phyloP scores from a whole-genome alignment of 1,284 basidiomycete species.

The Trichosporon ovoides region DNA sequence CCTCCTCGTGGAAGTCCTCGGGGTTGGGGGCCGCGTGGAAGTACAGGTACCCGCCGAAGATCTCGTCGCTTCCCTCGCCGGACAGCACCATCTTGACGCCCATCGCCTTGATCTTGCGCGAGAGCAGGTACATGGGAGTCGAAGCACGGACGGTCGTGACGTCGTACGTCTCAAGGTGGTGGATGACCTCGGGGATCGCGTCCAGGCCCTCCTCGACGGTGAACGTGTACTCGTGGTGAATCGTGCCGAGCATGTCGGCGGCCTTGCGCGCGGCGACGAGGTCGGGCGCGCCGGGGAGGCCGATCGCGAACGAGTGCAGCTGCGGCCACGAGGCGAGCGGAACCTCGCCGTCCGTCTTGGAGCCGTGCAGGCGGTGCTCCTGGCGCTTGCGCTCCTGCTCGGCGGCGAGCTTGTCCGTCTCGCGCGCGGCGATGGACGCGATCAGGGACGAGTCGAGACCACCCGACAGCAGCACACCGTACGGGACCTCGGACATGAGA shows the following conservation, averaged over 20 bases:
- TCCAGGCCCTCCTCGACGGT: constrained; percentile 98
- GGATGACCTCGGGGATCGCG: constrained; percentile 95
- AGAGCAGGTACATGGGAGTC: constrained; percentile 78
- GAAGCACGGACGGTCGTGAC: constrained; percentile 97
- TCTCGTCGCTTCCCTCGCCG: constrained; percentile 97
- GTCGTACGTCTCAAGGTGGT: constrained; percentile 98
- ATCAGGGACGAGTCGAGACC: constrained; percentile 96
- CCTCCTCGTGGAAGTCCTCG: constrained; percentile 90
- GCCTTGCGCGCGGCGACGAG: constrained; percentile 90
- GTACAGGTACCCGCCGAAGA: constrained; percentile 97
- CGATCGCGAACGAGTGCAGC: constrained; percentile 96
- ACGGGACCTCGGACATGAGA: constrained; percentile 96
- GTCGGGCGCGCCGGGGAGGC: constrained; percentile 92
- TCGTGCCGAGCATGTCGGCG: constrained; percentile 87
- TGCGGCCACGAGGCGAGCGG: constrained; percentile 89
- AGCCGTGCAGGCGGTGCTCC: constrained; percentile 41
- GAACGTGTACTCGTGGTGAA: constrained; percentile 97
- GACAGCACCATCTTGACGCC: constrained; percentile 99
- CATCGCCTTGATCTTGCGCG: constrained; percentile 99
- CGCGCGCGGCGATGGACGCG: constrained; percentile 90
- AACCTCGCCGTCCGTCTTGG: constrained; percentile 16
- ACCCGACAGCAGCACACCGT: constrained; percentile 91
- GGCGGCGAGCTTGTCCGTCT: constrained; percentile 85
- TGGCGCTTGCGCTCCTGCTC: constrained; percentile 69
- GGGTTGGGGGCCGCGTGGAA: constrained; percentile 96